These are phyloP conservation scores for Pyropia yezoensis DNA, from an alignment of 23 red algal genomes.

Conservation along the genomic window DNA sequence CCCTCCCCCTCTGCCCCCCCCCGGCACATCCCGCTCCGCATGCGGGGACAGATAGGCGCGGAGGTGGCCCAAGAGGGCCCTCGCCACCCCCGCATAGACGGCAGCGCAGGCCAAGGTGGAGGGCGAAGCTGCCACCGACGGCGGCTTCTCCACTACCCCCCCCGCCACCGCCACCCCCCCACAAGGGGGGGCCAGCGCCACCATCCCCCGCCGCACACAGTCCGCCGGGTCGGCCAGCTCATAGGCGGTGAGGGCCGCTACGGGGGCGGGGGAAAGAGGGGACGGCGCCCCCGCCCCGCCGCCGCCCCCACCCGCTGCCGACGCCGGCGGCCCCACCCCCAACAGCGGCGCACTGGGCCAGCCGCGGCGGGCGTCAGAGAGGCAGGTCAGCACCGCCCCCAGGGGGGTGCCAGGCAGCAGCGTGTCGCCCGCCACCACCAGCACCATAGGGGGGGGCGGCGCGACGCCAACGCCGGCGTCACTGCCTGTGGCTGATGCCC, in stretches of 20 bases:
- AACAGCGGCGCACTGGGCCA: no score
- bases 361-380: slow-evolving; percentile 6
- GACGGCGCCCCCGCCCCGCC: no score
- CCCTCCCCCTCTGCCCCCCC: no score
- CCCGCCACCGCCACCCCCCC: slow-evolving; percentile 2
- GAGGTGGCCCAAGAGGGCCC: background rate
- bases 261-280: no score
- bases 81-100: slow-evolving; percentile 28
- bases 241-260: slow-evolving; percentile 32
- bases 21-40: slow-evolving; percentile 7
- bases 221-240: slow-evolving; percentile 26
- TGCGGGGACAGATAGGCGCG: slow-evolving; percentile 8
- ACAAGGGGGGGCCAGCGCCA: background rate
- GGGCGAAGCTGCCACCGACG: background rate
- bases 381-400: background rate
- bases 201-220: slow-evolving; percentile 34
- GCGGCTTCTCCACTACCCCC: slow-evolving; percentile 52
- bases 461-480: no score
- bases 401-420: slow-evolving; percentile 39
- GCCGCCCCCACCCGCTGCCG: no score
- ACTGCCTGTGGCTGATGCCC: no score
- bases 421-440: slow-evolving; percentile 59
- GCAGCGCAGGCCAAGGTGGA: slow-evolving; percentile 48
- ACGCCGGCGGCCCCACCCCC: no score
- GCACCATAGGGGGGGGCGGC: background rate